Evolutionary conservation across 208 protist species (phyloP), one percentile per base, ranked within the genome.

Genomic region (Trypanosoma vivax): DNA sequence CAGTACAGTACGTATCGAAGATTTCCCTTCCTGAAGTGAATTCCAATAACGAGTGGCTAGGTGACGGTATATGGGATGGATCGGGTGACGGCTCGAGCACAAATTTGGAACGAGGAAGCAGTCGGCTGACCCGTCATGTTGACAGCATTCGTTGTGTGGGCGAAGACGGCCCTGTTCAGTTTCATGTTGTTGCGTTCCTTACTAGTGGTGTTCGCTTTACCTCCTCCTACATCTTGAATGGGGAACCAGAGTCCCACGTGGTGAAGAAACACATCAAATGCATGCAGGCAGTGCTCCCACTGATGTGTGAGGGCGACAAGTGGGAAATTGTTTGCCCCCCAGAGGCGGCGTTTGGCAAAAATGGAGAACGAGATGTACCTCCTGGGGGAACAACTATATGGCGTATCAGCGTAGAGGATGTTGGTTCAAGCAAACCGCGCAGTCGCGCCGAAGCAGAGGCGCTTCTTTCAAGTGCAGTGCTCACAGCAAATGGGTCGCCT

Each of bases 241-340:
- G 7, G 2, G 18, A 5, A 2, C 23, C 38, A n/a, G 10, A 53
- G 21, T 19, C n/a, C 2, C 34, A 40, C 2, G n/a, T 19, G 27
- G 27, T 49, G 47, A n/a, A 43, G 40, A 21, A 33, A 19, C 39
- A 64, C 25, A 65, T 54, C 25, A 30, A 24, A 25, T 76, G 73
- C 45, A 28, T 69, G 50, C 48, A 48, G 2, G 29, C 31, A 9
- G 35, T 70, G 9, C 27, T 62, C 29, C 51, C 57, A 29, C 45
- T 76, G 4, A 76, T 76, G 64, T 70, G 68, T 49, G 51, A 25
- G 0, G 73, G 64, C 3, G 63, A 80, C 40, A 69, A 64, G 64
- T 80, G 68, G 57, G 64, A 76, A 39, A 51, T 80, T n/a, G 33
- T 66, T 3, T 76, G 68, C 48, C 51, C 58, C 9, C 56, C 55